A percentile compares a stretch with the other conserved stretches of the same genome.
These are phyloP conservation scores for Lentinus brumalis DNA, from an alignment of 768 basidiomycete species.

Conservation along the genomic window DNA sequence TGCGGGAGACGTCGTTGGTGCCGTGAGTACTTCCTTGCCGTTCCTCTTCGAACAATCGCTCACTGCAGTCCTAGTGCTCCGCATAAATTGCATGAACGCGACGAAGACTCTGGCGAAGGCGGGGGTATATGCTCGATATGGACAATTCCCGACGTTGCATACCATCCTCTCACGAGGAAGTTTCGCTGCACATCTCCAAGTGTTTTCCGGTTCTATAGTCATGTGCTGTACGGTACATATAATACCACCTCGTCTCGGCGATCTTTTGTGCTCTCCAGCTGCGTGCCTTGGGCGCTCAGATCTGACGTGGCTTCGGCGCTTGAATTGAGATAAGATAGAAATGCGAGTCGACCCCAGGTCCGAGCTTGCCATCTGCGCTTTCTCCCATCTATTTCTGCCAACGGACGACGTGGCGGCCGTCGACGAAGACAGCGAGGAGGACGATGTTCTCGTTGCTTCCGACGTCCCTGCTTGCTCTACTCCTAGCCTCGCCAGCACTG, in stretches of 20 bases:
- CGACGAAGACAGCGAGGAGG: slow-evolving; percentile 17
- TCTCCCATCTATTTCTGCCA: slow-evolving; percentile 3
- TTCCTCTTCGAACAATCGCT: neutral
- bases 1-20: slow-evolving; percentile 15
- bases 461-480: slow-evolving; percentile 37
- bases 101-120: slow-evolving; percentile 1
- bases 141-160: slow-evolving; percentile 9
- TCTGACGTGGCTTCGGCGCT: slow-evolving; percentile 12
- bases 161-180: slow-evolving; percentile 3
- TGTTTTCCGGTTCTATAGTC: slow-evolving; percentile 19
- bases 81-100: slow-evolving; percentile 4
- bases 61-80: slow-evolving; percentile 16
- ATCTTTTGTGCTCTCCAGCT: slow-evolving; percentile 13
- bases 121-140: slow-evolving; percentile 7
- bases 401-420: slow-evolving; percentile 18
- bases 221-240: slow-evolving; percentile 27
- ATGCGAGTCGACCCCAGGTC: neutral
- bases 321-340: slow-evolving; percentile 5
- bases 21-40: slow-evolving; percentile 16
- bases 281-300: neutral
- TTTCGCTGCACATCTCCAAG: slow-evolving; percentile 3
- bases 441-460: slow-evolving; percentile 34
- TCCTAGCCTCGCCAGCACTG: slow-evolving; percentile 39
- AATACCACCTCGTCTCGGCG: slow-evolving; percentile 24
- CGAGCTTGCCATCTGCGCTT: neutral